Evolutionary conservation across 2,329 filamentous ascomycete species (phyloP), one percentile per base, ranked within the genome.

Genomic region (Fusarium sulawesiense): DNA sequence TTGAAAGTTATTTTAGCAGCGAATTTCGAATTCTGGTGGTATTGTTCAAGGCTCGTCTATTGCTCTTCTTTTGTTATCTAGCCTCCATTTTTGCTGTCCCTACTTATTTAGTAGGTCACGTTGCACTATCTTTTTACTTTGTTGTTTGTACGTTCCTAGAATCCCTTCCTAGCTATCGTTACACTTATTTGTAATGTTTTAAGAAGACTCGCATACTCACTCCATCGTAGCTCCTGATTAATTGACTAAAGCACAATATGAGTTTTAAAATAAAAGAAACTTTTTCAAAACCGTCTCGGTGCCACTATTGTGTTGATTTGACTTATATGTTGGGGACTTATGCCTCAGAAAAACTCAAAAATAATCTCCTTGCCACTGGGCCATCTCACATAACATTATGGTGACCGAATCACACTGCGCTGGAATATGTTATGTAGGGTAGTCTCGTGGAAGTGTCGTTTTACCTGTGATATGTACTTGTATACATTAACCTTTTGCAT

Each of bases 191-290:
- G 21, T 21, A 21, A 21, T 21, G 5, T 21, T 4, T 21, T 21
- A n/a, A 18, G 3, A n/a, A 37, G 10, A 11, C 10, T n/a, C 3
- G 9, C 5, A 9, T 2, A 34, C 3, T 10, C 16, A 3, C 0
- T 5, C 8, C 6, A 10, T 18, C 10, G 5, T 6, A 34, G 4
- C 32, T 34, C 9, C 4, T 11, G 16, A 18, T 34, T 6, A 9
- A 34, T 10, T 18, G 1, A 10, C 4, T 4, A 10, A 10, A 1
- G 16, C 0, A 18, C 32, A 34, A 34, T 1, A 18, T 18, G 2
- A 10, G 16, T 34, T 34, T 10, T 29, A 6, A 7, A 30, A 30
- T 37, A 3, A 37, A n/a, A 37, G 5, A n/a, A 11, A 18, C 9
- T 11, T 11, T n/a, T 5, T 16, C 9, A 12, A 13, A 13, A 11